These are phyloP conservation scores for Erysimum cheiri DNA, from an alignment of 441 rosid genomes.

Conservation along the genomic window DNA sequence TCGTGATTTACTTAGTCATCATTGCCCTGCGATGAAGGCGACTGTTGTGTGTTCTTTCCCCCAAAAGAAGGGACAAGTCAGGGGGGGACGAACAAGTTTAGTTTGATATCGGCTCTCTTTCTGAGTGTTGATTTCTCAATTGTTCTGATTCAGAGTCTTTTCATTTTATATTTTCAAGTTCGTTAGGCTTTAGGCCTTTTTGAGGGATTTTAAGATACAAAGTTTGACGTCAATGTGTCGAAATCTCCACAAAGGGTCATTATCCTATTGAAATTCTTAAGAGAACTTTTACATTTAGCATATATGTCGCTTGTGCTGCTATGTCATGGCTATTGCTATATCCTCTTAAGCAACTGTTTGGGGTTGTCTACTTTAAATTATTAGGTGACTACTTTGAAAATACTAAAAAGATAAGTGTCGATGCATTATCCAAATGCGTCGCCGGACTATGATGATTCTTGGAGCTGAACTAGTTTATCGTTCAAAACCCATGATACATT, in stretches of 20 bases:
- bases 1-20: slow-evolving; percentile 18
- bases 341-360: no score
- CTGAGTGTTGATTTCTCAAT: not conserved
- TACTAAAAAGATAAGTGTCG: no score
- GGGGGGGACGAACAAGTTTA: slow-evolving; percentile 15
- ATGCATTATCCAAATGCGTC: no score
- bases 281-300: not conserved
- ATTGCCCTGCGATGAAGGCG: slow-evolving; percentile 22
- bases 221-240: slow-evolving; percentile 43
- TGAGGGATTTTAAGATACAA: slow-evolving; percentile 26
- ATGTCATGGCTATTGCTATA: no score
- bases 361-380: no score
- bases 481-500: no score
- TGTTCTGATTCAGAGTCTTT: slow-evolving; percentile 30
- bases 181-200: slow-evolving; percentile 26
- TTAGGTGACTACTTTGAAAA: no score
- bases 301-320: no score
- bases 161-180: slow-evolving; percentile 26
- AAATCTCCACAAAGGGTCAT: slow-evolving; percentile 35
- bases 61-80: slow-evolving; percentile 6
- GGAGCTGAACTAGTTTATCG: no score
- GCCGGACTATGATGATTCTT: no score
- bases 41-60: slow-evolving; percentile 31
- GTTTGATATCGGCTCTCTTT: slow-evolving; percentile 11
- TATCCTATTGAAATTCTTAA: slow-evolving; percentile 8